Percentiles rank a stretch among this genome's conserved stretches.
These are phyloP conservation scores for Hebeloma cylindrosporum DNA, from an alignment of 768 basidiomycete genomes.

Conservation along the genomic window DNA sequence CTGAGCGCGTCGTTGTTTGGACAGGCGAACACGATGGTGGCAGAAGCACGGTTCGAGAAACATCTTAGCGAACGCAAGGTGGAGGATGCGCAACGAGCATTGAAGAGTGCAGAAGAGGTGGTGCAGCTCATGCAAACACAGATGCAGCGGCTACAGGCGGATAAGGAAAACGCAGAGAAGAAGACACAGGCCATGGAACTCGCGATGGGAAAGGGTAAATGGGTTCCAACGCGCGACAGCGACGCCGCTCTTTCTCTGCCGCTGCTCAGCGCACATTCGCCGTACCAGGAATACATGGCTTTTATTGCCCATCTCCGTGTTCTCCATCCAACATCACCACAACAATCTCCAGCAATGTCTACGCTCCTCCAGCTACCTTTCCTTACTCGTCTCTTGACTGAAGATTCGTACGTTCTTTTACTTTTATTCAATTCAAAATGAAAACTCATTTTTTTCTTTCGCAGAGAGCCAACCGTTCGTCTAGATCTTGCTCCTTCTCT, in stretches of 20 bases:
- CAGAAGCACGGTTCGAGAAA: slow-evolving; percentile 76
- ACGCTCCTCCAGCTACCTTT: slow-evolving; percentile 80
- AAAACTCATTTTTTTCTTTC: slow-evolving; percentile 14
- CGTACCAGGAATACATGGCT: slow-evolving; percentile 77
- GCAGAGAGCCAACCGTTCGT: slow-evolving; percentile 87
- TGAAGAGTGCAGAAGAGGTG: slow-evolving; percentile 84
- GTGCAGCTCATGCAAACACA: slow-evolving; percentile 82
- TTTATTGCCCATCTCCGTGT: slow-evolving; percentile 78
- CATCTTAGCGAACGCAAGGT: slow-evolving; percentile 71
- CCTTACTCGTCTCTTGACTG: slow-evolving; percentile 66
- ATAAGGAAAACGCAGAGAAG: slow-evolving; percentile 62
- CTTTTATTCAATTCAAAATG: slow-evolving; percentile 4
- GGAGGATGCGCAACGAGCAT: slow-evolving; percentile 70
- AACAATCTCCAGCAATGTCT: slow-evolving; percentile 60
- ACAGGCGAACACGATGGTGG: slow-evolving; percentile 98
- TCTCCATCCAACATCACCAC: slow-evolving; percentile 59
- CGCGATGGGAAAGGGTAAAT: slow-evolving; percentile 69
- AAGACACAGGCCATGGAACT: slow-evolving; percentile 48
- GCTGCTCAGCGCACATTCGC: slow-evolving; percentile 66
- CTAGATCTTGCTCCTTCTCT: slow-evolving; percentile 93
- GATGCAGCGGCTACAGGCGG: slow-evolving; percentile 72
- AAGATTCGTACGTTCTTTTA: slow-evolving; percentile 76
- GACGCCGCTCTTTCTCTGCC: slow-evolving; percentile 36
- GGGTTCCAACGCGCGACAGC: slow-evolving; percentile 45
- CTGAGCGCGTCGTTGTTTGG: slow-evolving; percentile 87